Percentiles rank a stretch among this genome's conserved stretches.
Evolutionary conservation across 2,329 filamentous ascomycete genomes (phyloP).

Genomic region (Capronia coronata): DNA sequence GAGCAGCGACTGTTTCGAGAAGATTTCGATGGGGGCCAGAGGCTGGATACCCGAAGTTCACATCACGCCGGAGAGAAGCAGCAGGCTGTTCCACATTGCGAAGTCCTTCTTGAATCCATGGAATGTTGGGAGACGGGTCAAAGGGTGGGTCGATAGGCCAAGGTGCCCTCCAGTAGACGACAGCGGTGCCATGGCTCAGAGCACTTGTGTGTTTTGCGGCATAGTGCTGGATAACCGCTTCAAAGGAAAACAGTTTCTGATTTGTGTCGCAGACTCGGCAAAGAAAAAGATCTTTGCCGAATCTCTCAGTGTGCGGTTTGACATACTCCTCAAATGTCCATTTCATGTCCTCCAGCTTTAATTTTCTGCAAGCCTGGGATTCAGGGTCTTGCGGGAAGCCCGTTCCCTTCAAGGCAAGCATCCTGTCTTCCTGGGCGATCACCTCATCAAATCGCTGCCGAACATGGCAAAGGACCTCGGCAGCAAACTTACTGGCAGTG

Average conservation of each 20-base stretch:
- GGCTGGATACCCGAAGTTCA: background rate
- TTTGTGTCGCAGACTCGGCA: conserved; percentile 63
- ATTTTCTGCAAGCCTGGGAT: conserved; percentile 44
- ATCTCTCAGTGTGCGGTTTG: conserved; percentile 59
- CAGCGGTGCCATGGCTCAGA: conserved; percentile 63
- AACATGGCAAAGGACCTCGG: conserved; percentile 62
- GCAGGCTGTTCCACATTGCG: background rate
- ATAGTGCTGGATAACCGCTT: conserved; percentile 75
- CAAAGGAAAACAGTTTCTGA: conserved; percentile 65
- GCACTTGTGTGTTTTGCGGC: conserved; percentile 70
- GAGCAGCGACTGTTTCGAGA: conserved; percentile 49
- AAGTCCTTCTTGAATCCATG: conserved; percentile 12
- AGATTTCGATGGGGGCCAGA: conserved; percentile 32
- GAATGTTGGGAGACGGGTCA: conserved; percentile 50
- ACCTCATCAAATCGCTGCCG: conserved; percentile 61
- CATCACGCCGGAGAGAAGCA: background rate
- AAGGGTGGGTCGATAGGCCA: conserved; percentile 75
- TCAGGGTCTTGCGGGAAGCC: conserved; percentile 44
- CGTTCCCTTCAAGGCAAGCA: conserved; percentile 41
- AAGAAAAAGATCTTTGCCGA: conserved; percentile 66
- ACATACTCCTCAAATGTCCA: conserved; percentile 75
- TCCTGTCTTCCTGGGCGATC: conserved; percentile 49
- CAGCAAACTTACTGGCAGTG: conserved; percentile 62
- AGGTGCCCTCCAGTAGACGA: conserved; percentile 73
- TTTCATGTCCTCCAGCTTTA: conserved; percentile 79